Percentiles rank a stretch among this genome's conserved stretches.
These are phyloP conservation scores for Neocucurbitaria cava DNA, from an alignment of 2,329 filamentous ascomycete genomes.

Conservation along the genomic window DNA sequence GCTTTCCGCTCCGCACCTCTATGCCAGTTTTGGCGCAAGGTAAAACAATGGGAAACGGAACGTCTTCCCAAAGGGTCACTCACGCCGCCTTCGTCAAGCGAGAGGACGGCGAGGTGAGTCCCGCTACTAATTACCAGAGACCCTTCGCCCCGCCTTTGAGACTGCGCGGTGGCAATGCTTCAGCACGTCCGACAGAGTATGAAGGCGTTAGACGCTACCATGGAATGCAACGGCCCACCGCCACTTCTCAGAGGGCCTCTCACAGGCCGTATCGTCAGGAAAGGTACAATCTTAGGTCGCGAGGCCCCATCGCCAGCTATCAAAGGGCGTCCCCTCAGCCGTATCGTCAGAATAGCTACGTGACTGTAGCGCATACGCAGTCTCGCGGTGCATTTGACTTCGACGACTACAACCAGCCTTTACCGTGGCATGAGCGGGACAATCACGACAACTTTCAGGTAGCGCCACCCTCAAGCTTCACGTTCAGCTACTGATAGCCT, in stretches of 20 bases:
- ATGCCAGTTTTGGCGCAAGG: background rate
- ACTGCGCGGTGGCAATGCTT: constrained; percentile 7
- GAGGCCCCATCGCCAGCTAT: background rate
- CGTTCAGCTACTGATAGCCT: background rate
- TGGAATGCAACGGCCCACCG: background rate
- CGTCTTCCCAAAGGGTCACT: background rate
- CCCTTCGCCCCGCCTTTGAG: background rate
- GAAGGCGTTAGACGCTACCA: background rate
- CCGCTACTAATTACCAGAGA: background rate
- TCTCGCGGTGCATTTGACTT: constrained; percentile 19
- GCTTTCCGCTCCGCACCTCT: background rate
- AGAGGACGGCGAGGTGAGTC: background rate
- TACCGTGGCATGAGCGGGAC: constrained; percentile 13
- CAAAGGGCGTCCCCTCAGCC: background rate
- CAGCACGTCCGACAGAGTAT: background rate
- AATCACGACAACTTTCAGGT: constrained; percentile 2
- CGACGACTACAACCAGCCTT: constrained; percentile 16
- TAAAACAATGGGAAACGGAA: constrained; percentile 3
- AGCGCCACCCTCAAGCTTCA: background rate
- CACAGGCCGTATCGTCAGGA: background rate
- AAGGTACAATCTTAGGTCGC: too few relatives aligned
- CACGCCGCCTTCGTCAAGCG: background rate
- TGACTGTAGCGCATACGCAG: background rate
- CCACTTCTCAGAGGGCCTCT: background rate
- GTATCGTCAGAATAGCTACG: background rate